These are phyloP conservation scores for Starmerella geochares DNA, from an alignment of 805 yeast genomes.

Conservation along the genomic window DNA sequence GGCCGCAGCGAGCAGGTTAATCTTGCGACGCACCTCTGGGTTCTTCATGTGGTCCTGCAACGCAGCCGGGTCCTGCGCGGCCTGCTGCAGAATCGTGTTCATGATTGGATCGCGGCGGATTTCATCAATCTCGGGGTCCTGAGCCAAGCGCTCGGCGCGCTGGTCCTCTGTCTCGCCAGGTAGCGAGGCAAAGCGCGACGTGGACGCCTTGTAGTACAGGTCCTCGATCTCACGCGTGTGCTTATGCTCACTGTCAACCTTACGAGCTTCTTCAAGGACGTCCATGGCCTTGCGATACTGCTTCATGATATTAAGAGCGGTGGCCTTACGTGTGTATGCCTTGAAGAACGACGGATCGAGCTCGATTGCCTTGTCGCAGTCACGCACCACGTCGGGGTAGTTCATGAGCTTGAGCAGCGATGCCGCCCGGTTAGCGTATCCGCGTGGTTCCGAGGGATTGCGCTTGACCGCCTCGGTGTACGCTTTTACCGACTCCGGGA, in stretches of 20 bases:
- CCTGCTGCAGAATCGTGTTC: conserved; percentile 91
- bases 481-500: conserved; percentile 93
- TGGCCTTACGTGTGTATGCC: conserved; percentile 95
- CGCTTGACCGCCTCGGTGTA: conserved; percentile 94
- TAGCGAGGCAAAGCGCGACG: conserved; percentile 64
- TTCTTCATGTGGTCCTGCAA: conserved; percentile 95
- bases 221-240: conserved; percentile 71
- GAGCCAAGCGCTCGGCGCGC: conserved; percentile 77
- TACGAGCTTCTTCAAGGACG: conserved; percentile 69
- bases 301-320: conserved; percentile 80
- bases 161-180: conserved; percentile 91
- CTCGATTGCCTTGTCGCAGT: conserved; percentile 80
- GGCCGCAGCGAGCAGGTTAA: conserved; percentile 83
- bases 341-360: conserved; percentile 82
- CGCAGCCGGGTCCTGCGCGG: conserved; percentile 91
- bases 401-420: conserved; percentile 89
- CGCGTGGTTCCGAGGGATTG: conserved; percentile 94
- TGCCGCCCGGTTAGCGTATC: conserved; percentile 97
- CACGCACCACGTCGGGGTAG: conserved; percentile 91
- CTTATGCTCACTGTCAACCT: conserved; percentile 53
- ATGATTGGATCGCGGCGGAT: conserved; percentile 94
- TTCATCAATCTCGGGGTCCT: conserved; percentile 88
- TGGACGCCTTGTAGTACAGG: conserved; percentile 62
- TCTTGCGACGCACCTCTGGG: conserved; percentile 82
- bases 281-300: conserved; percentile 75